phyloP scores from a whole-genome alignment of 192 early-diverging fungal genomes.

The Coemansia aciculifera region DNA sequence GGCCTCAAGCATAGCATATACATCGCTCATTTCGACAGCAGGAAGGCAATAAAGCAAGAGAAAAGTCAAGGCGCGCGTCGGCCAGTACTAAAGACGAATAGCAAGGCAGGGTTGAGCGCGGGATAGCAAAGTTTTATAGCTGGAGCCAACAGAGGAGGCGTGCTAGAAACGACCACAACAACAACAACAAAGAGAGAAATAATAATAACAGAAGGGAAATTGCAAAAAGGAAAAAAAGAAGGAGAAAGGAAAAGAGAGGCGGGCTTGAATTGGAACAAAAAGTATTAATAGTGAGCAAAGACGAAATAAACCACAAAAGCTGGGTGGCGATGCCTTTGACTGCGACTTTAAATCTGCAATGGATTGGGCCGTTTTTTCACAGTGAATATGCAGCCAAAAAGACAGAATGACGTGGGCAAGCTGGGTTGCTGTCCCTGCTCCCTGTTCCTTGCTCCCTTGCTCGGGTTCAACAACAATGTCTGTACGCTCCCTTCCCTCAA shows the following conservation, averaged over 20 bases:
- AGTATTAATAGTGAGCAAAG: neutral
- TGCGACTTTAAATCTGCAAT: neutral
- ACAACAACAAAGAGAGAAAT: neutral
- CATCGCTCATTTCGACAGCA: constrained; percentile 49
- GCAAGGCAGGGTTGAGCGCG: neutral
- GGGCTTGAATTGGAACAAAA: neutral
- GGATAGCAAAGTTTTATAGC: neutral
- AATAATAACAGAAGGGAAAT: constrained; percentile 7
- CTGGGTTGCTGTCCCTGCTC: neutral
- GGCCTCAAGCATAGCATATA: constrained; percentile 50
- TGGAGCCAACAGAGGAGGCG: neutral
- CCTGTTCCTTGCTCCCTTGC: neutral
- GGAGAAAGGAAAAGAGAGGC: neutral
- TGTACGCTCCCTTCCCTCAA: neutral
- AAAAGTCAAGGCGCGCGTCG: constrained; percentile 3
- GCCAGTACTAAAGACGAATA: neutral
- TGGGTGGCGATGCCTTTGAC: neutral
- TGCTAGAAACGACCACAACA: neutral
- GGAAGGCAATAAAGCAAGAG: constrained; percentile 1
- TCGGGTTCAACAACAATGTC: neutral
- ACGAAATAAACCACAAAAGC: neutral
- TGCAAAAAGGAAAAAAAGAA: constrained; percentile 1
- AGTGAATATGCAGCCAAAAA: neutral
- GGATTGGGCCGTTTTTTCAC: neutral
- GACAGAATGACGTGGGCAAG: neutral